A percentile compares a stretch with the other conserved stretches of the same genome.
phyloP scores from a whole-genome alignment of 1,284 basidiomycete species.

The Psilocybe mexicana region DNA sequence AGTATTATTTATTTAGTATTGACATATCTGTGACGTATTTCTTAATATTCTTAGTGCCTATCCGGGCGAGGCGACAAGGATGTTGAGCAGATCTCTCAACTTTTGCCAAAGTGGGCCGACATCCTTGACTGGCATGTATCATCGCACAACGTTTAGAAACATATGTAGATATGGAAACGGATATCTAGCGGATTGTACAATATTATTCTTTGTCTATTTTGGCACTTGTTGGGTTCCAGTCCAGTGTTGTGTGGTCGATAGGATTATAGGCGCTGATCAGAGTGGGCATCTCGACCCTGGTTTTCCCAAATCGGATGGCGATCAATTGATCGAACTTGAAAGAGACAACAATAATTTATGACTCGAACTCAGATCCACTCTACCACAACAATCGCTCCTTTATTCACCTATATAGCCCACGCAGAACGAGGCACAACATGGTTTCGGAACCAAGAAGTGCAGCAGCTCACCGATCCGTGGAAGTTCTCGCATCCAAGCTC shows the following conservation, averaged over 20 bases:
- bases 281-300: not conserved
- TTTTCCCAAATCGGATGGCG: conserved; percentile 19
- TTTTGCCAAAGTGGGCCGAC: conserved; percentile 88
- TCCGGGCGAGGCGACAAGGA: conserved; percentile 95
- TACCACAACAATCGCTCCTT: conserved; percentile 1
- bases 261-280: not conserved
- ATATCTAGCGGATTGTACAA: not conserved
- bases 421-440: conserved; percentile 30
- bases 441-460: conserved; percentile 40
- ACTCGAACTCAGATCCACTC: conserved; percentile 14
- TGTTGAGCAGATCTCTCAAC: conserved; percentile 86
- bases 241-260: not conserved
- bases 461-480: conserved; percentile 56
- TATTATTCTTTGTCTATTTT: not conserved
- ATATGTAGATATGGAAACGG: not conserved
- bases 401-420: not conserved
- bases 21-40: not conserved
- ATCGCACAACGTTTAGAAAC: conserved; percentile 23
- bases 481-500: conserved; percentile 63
- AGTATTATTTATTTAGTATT: conserved; percentile 33
- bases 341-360: conserved; percentile 23
- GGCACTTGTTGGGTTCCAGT: too few relatives aligned
- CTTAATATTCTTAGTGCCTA: conserved; percentile 57
- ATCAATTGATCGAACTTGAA: conserved; percentile 20
- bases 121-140: conserved; percentile 84